Percentiles rank a stretch among this genome's conserved stretches.
These are phyloP conservation scores for Tarenaya hassleriana DNA, from an alignment of 345 rosid species.

Conservation along the genomic window DNA sequence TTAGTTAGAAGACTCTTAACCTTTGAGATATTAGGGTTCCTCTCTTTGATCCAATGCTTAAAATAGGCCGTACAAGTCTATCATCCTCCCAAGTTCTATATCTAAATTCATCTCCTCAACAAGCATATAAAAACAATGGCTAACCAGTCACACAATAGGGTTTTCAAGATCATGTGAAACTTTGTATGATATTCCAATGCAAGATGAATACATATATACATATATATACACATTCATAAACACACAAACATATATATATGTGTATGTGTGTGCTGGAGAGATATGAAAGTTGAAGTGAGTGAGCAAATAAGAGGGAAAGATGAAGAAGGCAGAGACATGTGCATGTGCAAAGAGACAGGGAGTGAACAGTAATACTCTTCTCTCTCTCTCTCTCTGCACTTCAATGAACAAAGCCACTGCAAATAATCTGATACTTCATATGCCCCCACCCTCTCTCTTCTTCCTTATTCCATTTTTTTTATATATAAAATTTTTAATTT, in stretches of 20 bases:
- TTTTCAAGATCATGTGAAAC: no score
- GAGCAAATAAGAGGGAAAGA: no score
- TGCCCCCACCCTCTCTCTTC: constrained; percentile 24
- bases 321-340: constrained; percentile 22
- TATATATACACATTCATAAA: not conserved
- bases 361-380: constrained; percentile 25
- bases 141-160: no score
- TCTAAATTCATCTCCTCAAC: no score
- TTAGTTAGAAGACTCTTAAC: no score
- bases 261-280: not conserved
- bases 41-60: no score
- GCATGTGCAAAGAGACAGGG: constrained; percentile 35
- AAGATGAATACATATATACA: not conserved
- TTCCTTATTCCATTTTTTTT: not conserved
- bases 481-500: not conserved
- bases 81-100: no score
- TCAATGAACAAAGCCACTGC: constrained; percentile 27
- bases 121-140: no score
- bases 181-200: not conserved
- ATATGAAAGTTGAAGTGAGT: constrained; percentile 24
- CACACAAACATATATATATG: not conserved
- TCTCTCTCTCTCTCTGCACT: constrained; percentile 12
- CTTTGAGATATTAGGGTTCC: no score
- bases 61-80: no score
- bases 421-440: constrained; percentile 32